Base-by-base conservation (phyloP, 176 grass and related monocot species). In the Zea luxurians region DNA sequence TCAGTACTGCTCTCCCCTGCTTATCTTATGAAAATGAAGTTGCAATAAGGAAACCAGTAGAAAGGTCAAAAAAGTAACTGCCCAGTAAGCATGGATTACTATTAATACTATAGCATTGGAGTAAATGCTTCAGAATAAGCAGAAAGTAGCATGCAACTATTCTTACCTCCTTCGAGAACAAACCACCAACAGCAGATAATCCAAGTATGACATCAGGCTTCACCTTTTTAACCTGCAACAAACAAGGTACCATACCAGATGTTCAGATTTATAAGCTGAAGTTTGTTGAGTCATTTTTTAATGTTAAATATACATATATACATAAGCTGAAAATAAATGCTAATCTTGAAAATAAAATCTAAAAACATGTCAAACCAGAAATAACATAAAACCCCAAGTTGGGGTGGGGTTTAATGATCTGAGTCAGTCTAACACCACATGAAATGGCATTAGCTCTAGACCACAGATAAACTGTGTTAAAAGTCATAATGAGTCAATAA, bases 141-240 rank as follows among this genome's bases (percentile, higher is more conserved):
- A 78, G 43, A 75, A 68, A 61, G 53, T 63, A 47, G 15, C 6
- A 76, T 74, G 35, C 48, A 76, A 70, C 45, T 79, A 64, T 70
- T 9, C 55, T 70, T 90, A 98, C 96, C 91, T 98, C 92, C 46
- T 87, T 85, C 5, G 92, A 98, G 85, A 94, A 98, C 75, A 94
- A 84, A 80, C 96, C 96, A 81, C 92, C 96, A 87, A 98, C 92
- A 68, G 96, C 96, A 85, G 96, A 94, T 90, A 98, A 84, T 87
- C 92, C 96, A 90, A 98, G 96, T 68, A 98, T 80, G 74, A 94
- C 96, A 83, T 94, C 96, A 79, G 96, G 96, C 72, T 95, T 98
- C 63, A 92, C 96, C 84, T 92, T 98, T 85, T 89, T 94, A 91
- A 95, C 96, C 92, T 98, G 77, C 13, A 58, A 72, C 49, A 73